Evolutionary conservation across 2,329 filamentous ascomycete genomes (phyloP), one percentile per base, ranked within the genome.

Genomic region (Rhexocercosporidium sp.): DNA sequence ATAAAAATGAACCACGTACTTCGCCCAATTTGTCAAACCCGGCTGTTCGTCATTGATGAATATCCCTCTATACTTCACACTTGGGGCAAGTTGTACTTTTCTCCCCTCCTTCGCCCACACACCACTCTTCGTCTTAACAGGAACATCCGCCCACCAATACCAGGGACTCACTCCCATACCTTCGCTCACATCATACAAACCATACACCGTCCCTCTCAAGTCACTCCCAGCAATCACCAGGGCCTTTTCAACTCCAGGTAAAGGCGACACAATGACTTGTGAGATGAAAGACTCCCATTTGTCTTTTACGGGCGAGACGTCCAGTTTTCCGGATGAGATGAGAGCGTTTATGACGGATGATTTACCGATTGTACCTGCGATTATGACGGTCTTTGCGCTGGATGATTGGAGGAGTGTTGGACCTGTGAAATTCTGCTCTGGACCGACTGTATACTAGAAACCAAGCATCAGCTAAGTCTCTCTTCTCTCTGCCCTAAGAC

Each of bases 101-200:
- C 76, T 79, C 4, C 76, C 80, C 27, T 80, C 75, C 31, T 65
- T 47, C 5, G 84, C 83, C 71, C 83, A 86, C 54, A 88, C 81
- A 5, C 77, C 67, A 8, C 75, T 68, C 64, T 82, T 81, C 49
- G 78, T 78, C 37, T 81, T 79, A 0, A 81, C 72, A 2, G 84
- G 80, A 0, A 86, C 83, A 75, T 88, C 85, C 11, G 85, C 85
- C 77, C 82, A 87, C 80, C 81, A 87, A 73, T 86, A 82, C 85
- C 85, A 88, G 56, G 88, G 89, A 37, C 87, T 90, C 14, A 92
- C 89, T 29, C 90, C 90, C 66, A 92, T 92, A 75, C 92, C 89
- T 77, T 92, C 89, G 25, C 88, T 90, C 57, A 92, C 77, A 70
- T 90, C 89, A 78, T 93, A 93, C 22, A 91, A 80, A 12, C 90